Evolutionary conservation across 192 early-diverging fungal species (phyloP), one percentile per base, ranked within the genome.

Genomic region (Coemansia sp.): DNA sequence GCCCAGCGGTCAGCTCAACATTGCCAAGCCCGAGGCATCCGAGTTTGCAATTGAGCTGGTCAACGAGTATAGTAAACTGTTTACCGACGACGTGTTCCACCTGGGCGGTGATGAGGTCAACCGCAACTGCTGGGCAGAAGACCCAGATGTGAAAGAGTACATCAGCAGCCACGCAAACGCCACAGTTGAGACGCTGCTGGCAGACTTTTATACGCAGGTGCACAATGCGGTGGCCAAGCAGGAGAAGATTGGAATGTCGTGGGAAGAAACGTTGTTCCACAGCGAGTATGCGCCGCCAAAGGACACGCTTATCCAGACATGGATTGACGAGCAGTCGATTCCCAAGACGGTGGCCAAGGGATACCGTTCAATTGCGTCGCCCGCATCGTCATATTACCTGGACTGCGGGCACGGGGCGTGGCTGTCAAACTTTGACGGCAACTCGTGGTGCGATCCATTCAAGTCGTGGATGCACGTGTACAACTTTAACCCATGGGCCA

Each of bases 1-100:
- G 14, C 89, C 91, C 12, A 87, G 85, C 60, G 95, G 94, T 0
- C 94, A 95, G 74, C 68, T 97, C 62, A 89, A 91, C 59, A 89
- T 88, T 18, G 69, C 84, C 23, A 71, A 88, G 43, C 61, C 82
- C 3, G 84, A 85, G 27, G 92, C 92, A 0, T 83, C 88, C 27
- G 61, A 83, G 1, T 83, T 92, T 39, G 72, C 94, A 6, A 61
- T 75, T 1, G 68, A 77, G 13, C 75, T 96, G 5, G 74, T 96
- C 52, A 69, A 82, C 37, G 90, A 93, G 65, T 84, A 91, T 39
- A 51, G 85, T 8, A 60, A 68, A 1, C 71, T 86, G 39, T 95
- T 95, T 78, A 57, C 81, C 2, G 93, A 97, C 73, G 67, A 77
- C 2, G 81, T 81, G 51, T 83, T 89, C 63, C 92, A 97, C 64